Percentiles rank a stretch among this genome's conserved stretches.
These are phyloP conservation scores for Phaeoacremonium minimum DNA, from an alignment of 2,329 filamentous ascomycete species.

Conservation along the genomic window DNA sequence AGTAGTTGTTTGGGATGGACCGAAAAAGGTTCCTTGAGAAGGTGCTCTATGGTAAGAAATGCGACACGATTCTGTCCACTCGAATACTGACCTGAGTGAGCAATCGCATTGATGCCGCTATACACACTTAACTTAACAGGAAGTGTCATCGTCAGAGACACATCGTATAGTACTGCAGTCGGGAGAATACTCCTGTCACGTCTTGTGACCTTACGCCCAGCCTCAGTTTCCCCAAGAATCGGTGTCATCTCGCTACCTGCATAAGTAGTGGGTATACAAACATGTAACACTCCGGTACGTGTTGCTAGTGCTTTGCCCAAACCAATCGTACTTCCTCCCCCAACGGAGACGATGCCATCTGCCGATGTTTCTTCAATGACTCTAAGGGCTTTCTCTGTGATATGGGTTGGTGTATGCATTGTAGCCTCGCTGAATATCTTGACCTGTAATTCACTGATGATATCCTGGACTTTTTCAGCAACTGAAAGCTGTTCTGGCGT, in stretches of 20 bases:
- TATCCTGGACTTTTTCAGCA: slow-evolving; percentile 34
- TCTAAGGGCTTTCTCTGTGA: slow-evolving; percentile 53
- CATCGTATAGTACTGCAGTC: slow-evolving; percentile 59
- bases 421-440: slow-evolving; percentile 31
- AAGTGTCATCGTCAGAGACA: slow-evolving; percentile 56
- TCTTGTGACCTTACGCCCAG: slow-evolving; percentile 53
- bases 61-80: too few relatives aligned
- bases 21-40: slow-evolving; percentile 3
- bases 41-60: slow-evolving; percentile 1
- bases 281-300: slow-evolving; percentile 47
- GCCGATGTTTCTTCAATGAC: slow-evolving; percentile 37
- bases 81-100: slow-evolving; percentile 52
- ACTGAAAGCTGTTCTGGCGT: slow-evolving; percentile 45
- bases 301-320: slow-evolving; percentile 56
- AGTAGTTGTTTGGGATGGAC: slow-evolving; percentile 2
- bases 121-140: slow-evolving; percentile 47
- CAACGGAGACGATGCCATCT: slow-evolving; percentile 55
- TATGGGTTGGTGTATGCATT: slow-evolving; percentile 57
- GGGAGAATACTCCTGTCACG: slow-evolving; percentile 57
- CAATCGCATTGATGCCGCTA: slow-evolving; percentile 62
- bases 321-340: slow-evolving; percentile 58
- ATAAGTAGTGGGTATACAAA: slow-evolving; percentile 58
- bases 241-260: slow-evolving; percentile 62
- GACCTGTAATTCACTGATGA: slow-evolving; percentile 24
- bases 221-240: slow-evolving; percentile 57